Evolutionary conservation across 192 early-diverging fungal genomes (phyloP).

Genomic region (Rhizophlyctis rosea): DNA sequence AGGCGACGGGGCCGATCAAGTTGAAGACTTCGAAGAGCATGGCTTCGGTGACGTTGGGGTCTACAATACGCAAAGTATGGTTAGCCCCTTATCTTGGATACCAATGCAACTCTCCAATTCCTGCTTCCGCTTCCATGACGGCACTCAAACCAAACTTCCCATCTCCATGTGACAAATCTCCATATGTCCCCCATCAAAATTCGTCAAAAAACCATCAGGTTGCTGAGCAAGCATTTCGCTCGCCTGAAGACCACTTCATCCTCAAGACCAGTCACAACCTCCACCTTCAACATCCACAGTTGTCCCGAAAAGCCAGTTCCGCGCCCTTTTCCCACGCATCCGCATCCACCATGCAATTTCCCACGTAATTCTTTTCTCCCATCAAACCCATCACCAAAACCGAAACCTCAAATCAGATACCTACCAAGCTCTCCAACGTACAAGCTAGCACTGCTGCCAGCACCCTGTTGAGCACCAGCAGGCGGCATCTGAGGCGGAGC

Average conservation of each 20-base stretch:
- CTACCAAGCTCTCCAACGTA: constrained; percentile 93
- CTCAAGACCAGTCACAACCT: no score
- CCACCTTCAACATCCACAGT: no score
- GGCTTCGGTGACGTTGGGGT: constrained; percentile 94
- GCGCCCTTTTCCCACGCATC: background rate
- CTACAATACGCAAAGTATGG: constrained; percentile 35
- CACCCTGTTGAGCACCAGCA: constrained; percentile 33
- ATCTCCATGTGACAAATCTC: no score
- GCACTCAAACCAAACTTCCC: no score
- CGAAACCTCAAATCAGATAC: constrained; percentile 10
- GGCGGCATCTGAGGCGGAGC: constrained; percentile 21
- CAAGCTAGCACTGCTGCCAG: constrained; percentile 47
- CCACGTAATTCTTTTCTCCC: constrained; percentile 3
- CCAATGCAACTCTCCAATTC: no score
- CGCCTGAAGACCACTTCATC: background rate
- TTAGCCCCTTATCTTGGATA: no score
- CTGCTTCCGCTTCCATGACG: no score
- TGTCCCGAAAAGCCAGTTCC: no score
- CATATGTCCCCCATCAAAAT: background rate
- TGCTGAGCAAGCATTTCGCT: background rate
- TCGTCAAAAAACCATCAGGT: background rate
- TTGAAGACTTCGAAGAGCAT: constrained; percentile 97
- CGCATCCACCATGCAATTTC: background rate
- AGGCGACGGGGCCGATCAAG: constrained; percentile 89
- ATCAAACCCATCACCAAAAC: background rate